A percentile compares a stretch with the other conserved stretches of the same genome.
phyloP scores from a whole-genome alignment of 129 eudicot genomes.

The Helianthus tuberosus region DNA sequence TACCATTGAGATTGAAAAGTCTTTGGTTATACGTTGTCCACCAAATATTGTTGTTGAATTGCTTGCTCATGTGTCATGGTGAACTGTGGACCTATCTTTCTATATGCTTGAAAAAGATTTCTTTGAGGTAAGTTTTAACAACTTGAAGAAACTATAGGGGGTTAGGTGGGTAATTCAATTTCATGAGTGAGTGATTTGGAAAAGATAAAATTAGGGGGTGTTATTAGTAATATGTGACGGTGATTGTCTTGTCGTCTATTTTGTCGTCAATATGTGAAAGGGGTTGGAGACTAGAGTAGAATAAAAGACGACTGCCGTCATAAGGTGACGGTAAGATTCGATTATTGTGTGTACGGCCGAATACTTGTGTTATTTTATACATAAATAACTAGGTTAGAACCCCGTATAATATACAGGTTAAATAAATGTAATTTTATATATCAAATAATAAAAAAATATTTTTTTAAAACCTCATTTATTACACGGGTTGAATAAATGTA shows the following conservation, averaged over 20 bases:
- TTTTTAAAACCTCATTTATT: too few species aligned
- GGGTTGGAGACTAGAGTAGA: neutral
- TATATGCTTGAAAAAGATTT: neutral
- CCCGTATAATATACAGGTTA: too few species aligned
- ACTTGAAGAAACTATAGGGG: neutral
- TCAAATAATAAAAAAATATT: too few species aligned
- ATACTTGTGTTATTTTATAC: neutral
- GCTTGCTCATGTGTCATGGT: neutral
- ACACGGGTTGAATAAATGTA: too few species aligned
- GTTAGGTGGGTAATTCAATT: neutral
- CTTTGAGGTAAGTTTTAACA: neutral
- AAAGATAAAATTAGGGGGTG: constrained; percentile 1
- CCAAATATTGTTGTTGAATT: neutral
- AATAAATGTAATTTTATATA: too few species aligned
- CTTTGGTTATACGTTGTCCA: neutral
- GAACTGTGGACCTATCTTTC: constrained; percentile 3
- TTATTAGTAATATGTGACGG: neutral
- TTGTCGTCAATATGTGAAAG: neutral
- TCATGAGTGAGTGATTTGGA: neutral
- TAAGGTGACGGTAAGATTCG: neutral
- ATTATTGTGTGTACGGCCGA: neutral
- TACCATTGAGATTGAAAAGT: constrained; percentile 13
- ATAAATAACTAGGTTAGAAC: too few species aligned
- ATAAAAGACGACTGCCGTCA: neutral
- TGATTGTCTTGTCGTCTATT: neutral